Percentiles rank a stretch among this genome's conserved stretches.
phyloP scores from a whole-genome alignment of 441 rosid species.

The Erodium moschatum region DNA sequence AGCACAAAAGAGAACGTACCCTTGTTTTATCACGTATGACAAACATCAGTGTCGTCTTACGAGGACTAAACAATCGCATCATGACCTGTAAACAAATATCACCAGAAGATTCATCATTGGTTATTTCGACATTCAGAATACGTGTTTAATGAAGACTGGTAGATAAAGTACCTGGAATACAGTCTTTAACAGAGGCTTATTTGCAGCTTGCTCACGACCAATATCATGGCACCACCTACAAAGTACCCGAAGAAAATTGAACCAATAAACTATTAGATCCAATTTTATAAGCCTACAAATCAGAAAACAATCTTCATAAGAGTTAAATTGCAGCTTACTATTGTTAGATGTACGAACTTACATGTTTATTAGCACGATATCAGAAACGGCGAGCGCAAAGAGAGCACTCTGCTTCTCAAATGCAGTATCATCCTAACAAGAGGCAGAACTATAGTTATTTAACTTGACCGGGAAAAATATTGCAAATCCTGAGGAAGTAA shows the following conservation, averaged over 20 bases:
- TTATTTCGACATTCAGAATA: constrained; percentile 14
- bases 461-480: neutral
- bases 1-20: constrained; percentile 34
- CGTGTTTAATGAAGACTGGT: constrained; percentile 11
- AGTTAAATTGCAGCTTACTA: constrained; percentile 3
- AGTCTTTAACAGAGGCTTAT: constrained; percentile 86
- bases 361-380: constrained; percentile 97
- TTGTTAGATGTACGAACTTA: constrained; percentile 32
- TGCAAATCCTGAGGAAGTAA: neutral
- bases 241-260: constrained; percentile 13
- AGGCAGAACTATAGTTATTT: neutral
- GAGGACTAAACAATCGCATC: constrained; percentile 99
- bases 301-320: neutral
- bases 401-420: constrained; percentile 99
- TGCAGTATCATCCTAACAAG: constrained; percentile 83
- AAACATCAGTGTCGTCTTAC: constrained; percentile 94
- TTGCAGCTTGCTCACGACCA: constrained; percentile 99
- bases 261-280: neutral
- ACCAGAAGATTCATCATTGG: constrained; percentile 14
- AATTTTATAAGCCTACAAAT: neutral
- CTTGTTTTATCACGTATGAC: constrained; percentile 97
- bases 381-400: constrained; percentile 97
- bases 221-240: constrained; percentile 96
- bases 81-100: constrained; percentile 56
- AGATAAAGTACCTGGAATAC: constrained; percentile 74